A percentile compares a stretch with the other conserved stretches of the same genome.
Conservation (phyloP, 805 yeast species). For the Priceomyces carsonii region DNA sequence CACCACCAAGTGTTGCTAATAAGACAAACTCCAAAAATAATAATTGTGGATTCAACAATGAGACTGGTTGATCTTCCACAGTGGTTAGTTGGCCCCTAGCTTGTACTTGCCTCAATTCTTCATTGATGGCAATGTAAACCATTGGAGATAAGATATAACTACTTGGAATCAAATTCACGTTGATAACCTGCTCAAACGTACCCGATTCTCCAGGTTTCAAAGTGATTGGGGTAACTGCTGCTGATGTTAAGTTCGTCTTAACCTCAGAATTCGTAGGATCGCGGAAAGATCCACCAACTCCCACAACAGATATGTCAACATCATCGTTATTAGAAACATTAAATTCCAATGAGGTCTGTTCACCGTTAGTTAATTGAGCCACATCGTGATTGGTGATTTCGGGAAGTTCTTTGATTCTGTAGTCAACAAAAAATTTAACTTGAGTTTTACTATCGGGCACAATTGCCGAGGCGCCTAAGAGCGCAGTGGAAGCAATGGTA, state of each 20-base stretch:
- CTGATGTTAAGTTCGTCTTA: conserved; percentile 63
- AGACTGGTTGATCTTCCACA: conserved; percentile 64
- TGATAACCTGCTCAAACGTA: conserved; percentile 58
- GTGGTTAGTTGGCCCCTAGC: conserved; percentile 58
- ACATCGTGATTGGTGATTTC: conserved; percentile 38
- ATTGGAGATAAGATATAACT: conserved; percentile 62
- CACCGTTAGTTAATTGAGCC: conserved; percentile 50
- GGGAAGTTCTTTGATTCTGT: conserved; percentile 48
- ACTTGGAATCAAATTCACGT: conserved; percentile 57
- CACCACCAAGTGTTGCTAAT: conserved; percentile 46
- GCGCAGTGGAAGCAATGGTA: conserved; percentile 8
- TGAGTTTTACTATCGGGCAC: conserved; percentile 10
- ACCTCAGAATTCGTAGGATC: conserved; percentile 53
- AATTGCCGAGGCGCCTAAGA: conserved; percentile 11
- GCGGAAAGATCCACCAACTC: conserved; percentile 67
- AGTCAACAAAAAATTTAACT: conserved; percentile 49
- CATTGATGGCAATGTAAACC: conserved; percentile 51
- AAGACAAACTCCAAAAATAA: conserved; percentile 61
- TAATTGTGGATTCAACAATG: conserved; percentile 73
- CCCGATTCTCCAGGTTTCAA: conserved; percentile 51
- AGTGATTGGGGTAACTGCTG: conserved; percentile 59
- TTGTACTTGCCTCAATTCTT: conserved; percentile 53
- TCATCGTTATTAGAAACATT: conserved; percentile 56
- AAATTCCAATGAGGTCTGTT: conserved; percentile 52
- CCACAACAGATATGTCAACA: conserved; percentile 52